Base-by-base conservation (phyloP, 768 basidiomycete species). In the Russula olivacea region DNA sequence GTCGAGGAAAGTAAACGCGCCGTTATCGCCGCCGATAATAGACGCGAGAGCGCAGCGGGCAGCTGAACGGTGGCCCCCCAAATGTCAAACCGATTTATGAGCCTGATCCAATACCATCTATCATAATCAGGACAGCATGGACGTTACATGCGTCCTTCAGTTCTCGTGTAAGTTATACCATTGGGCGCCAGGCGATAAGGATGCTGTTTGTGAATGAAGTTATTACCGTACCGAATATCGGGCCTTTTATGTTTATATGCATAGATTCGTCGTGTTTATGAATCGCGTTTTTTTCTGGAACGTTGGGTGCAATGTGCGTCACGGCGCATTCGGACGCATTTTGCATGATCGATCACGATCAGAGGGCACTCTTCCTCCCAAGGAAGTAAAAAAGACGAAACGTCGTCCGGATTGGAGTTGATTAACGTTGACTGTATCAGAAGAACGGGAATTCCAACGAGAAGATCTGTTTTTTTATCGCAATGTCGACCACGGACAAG, bases 1-100 rank as follows among this genome's bases (percentile, higher is more conserved):
- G 61, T 80, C 30, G 78, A 80, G 53, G 79, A 80, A 69, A 76
- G 77, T 7, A 76, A 77, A 55, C 78, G 75, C 47, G 78, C 80
- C 58, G 71, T 80, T 49, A 70, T 70, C 50, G 71, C 80, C 9
- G 80, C 80, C 65, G 76, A 77, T 68, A 76, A 76, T 59, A 80
- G 78, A 67, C 76, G 79, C 53, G 74, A 77, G 61, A 65, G 69
- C 17, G 70, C 74, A 15, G 61, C 53, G 45, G 57, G 40, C 40
- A 59, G 60, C 48, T 67, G 54, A 66, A 50, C 25, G 12, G 53
- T 38, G 17, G 32, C 21, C 34, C 23, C 23, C 3, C 30, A 30
- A 23, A 30, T 32, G 47, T 36, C 53, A 56, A 50, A 57, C 6
- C 25, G 23, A 36, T 32, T 21, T 58, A 48, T 32, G 45, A 17